Conservation (phyloP, 805 yeast genomes). For the Kodamaea hsintzibuensis region DNA sequence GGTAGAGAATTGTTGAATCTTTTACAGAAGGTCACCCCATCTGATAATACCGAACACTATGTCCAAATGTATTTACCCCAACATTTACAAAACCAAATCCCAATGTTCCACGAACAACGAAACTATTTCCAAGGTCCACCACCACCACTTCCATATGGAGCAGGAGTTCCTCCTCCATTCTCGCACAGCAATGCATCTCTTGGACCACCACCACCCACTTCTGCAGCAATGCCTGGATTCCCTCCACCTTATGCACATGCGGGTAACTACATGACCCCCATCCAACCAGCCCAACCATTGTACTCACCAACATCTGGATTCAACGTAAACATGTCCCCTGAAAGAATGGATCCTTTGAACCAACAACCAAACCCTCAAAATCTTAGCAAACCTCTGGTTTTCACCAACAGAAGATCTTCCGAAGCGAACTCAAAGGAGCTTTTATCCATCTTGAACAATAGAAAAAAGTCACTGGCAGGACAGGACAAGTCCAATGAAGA, state of each 20-base stretch:
- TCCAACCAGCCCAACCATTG: conserved; percentile 6
- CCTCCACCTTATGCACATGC: conserved; percentile 1
- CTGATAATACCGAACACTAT: conserved; percentile 11
- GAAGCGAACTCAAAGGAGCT: conserved; percentile 43
- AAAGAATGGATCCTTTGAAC: conserved; percentile 9
- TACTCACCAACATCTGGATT: conserved; percentile 4
- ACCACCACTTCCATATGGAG: conserved; percentile 12
- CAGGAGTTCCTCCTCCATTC: conserved; percentile 10
- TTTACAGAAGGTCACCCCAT: conserved; percentile 40
- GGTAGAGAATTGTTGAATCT: conserved; percentile 75
- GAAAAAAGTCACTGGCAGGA: conserved; percentile 5
- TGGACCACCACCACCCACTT: conserved; percentile 4
- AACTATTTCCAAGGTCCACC: conserved; percentile 9
- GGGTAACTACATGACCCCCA: conserved; percentile 4
- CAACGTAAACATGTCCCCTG: conserved; percentile 2
- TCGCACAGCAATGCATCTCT: conserved; percentile 8
- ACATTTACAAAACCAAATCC: conserved; percentile 29
- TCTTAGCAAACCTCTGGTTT: conserved; percentile 31
- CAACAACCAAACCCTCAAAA: conserved; percentile 39
- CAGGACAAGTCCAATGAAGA: conserved; percentile 11
- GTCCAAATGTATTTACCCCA: conserved; percentile 34
- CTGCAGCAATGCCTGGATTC: background rate
- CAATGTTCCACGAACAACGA: conserved; percentile 17
- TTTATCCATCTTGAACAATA: conserved; percentile 41
- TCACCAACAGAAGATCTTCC: conserved; percentile 29